phyloP scores from a whole-genome alignment of 2,329 filamentous ascomycete genomes.

The Microcyclospora pomicola region DNA sequence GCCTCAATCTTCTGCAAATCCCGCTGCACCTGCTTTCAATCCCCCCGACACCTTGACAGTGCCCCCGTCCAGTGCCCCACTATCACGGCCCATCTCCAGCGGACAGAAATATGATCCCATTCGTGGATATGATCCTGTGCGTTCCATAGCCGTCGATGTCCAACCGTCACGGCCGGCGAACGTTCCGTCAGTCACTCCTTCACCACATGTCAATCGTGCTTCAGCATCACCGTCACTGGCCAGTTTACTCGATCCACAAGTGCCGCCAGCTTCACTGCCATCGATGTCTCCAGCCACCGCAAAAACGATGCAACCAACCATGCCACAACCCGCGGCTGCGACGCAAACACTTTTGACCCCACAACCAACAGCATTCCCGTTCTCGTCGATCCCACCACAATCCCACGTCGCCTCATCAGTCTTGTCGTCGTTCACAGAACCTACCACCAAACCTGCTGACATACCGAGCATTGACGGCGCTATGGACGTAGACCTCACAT shows the following conservation, averaged over 20 bases:
- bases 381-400: constrained; percentile 6
- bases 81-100: constrained; percentile 42
- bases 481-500: constrained; percentile 20
- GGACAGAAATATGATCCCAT: constrained; percentile 86
- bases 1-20: too few species aligned
- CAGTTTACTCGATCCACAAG: constrained; percentile 56
- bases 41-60: constrained; percentile 27
- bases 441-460: constrained; percentile 4
- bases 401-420: constrained; percentile 1
- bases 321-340: constrained; percentile 10
- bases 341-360: constrained; percentile 9
- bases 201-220: constrained; percentile 48
- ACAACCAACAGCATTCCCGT: constrained; percentile 5
- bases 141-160: constrained; percentile 35
- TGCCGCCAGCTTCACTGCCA: constrained; percentile 35
- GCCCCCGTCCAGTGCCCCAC: too few species aligned
- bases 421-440: not conserved
- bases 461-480: constrained; percentile 13
- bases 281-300: constrained; percentile 18
- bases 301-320: constrained; percentile 12
- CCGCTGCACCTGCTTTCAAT: constrained; percentile 16
- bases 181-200: constrained; percentile 23
- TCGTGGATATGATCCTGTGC: constrained; percentile 74
- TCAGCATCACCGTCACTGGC: constrained; percentile 85
- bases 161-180: constrained; percentile 12